Evolutionary conservation across 1,139 yeast genomes (phyloP).

Genomic region (Saccharomycopsis phalli): DNA sequence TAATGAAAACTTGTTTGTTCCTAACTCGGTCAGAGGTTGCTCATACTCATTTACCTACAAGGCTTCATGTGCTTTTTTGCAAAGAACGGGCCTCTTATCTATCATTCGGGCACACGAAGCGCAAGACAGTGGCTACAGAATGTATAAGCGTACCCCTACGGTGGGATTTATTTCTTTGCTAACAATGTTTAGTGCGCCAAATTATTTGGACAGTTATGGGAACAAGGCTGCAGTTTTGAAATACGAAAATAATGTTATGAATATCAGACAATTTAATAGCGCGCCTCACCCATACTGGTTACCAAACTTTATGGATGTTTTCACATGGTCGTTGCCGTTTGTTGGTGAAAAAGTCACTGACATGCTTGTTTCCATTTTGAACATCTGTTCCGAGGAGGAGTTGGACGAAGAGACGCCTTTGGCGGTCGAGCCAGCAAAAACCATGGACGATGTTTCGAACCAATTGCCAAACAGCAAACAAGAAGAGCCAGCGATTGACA

Average conservation of each 20-base stretch:
- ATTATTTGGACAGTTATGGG: conserved; percentile 85
- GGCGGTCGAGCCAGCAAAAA: conserved; percentile 24
- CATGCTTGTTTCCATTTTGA: conserved; percentile 81
- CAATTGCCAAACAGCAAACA: not conserved
- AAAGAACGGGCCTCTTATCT: conserved; percentile 68
- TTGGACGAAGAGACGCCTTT: conserved; percentile 63
- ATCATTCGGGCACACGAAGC: conserved; percentile 96
- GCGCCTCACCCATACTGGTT: conserved; percentile 97
- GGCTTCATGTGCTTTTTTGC: conserved; percentile 77
- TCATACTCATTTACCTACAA: conserved; percentile 82
- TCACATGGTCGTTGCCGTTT: conserved; percentile 95
- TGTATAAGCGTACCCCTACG: conserved; percentile 78
- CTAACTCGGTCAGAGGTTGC: conserved; percentile 84
- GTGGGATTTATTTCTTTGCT: conserved; percentile 91
- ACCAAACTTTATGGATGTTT: conserved; percentile 96
- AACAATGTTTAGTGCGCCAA: conserved; percentile 94
- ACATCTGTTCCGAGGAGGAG: conserved; percentile 94
- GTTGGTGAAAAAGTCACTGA: conserved; percentile 97
- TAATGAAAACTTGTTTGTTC: conserved; percentile 45
- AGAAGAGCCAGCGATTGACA: conserved; percentile 12
- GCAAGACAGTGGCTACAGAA: conserved; percentile 94
- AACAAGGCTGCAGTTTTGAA: conserved; percentile 93
- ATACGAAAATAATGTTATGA: conserved; percentile 88
- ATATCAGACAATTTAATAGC: conserved; percentile 86
- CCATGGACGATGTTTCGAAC: conserved; percentile 22